Conservation (phyloP, 306 rosid genomes). For the Delonix regia region DNA sequence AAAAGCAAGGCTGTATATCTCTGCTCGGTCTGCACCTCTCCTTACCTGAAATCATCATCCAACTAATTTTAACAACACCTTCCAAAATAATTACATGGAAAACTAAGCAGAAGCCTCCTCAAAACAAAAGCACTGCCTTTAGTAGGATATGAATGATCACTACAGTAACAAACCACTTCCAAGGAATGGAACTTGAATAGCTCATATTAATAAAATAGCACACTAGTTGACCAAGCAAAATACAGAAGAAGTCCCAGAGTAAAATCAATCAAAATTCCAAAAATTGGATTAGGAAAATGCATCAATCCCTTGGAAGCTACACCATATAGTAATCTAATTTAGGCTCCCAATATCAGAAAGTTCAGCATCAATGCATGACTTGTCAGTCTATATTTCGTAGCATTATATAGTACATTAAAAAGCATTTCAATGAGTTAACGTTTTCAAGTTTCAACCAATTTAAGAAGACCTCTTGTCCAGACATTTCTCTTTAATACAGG, state of each 20-base stretch:
- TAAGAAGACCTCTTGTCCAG: too few relatives aligned
- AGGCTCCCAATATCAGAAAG: neutral
- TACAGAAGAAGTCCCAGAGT: neutral
- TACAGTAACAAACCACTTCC: neutral
- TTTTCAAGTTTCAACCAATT: neutral
- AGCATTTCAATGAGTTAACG: neutral
- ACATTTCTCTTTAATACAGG: neutral
- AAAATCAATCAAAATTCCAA: neutral
- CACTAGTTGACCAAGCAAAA: neutral
- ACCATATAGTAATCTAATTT: neutral
- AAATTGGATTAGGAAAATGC: neutral
- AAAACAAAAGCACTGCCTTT: neutral
- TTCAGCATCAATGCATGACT: neutral
- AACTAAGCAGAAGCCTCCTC: constrained; percentile 7
- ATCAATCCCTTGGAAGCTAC: neutral
- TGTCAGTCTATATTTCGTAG: neutral
- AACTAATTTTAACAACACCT: neutral
- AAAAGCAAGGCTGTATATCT: constrained; percentile 87
- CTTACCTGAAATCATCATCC: constrained; percentile 63
- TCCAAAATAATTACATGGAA: neutral
- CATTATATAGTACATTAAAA: neutral
- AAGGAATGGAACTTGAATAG: neutral
- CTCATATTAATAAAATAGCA: neutral
- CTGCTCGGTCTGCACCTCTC: constrained; percentile 91
- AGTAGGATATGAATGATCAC: neutral